Percentiles rank a stretch among this genome's conserved stretches.
Evolutionary conservation across 1,139 yeast genomes (phyloP).

Genomic region (Scheffersomyces illinoinensis): DNA sequence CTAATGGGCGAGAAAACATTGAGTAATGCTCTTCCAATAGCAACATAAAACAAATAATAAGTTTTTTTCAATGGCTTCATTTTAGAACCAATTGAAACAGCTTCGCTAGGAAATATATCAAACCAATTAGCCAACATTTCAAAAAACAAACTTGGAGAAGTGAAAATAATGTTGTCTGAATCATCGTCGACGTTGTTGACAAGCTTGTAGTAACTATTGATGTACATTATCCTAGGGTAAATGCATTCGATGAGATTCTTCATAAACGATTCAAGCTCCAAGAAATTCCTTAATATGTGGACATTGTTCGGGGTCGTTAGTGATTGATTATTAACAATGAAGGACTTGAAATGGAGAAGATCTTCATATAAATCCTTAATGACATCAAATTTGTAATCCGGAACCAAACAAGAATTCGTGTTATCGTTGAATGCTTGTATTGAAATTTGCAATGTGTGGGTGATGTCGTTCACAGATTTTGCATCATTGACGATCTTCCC

Average conservation of each 20-base stretch:
- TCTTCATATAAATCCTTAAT: conserved; percentile 27
- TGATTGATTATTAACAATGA: conserved; percentile 14
- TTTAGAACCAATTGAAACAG: conserved; percentile 28
- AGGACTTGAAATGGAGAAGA: conserved; percentile 23
- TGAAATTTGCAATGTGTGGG: conserved; percentile 27
- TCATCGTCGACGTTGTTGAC: conserved; percentile 14
- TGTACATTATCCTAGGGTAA: conserved; percentile 26
- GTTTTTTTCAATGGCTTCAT: conserved; percentile 33
- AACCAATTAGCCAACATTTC: conserved; percentile 37
- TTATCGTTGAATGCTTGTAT: conserved; percentile 28
- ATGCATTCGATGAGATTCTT: conserved; percentile 24
- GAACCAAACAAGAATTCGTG: conserved; percentile 26
- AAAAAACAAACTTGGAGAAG: conserved; percentile 30
- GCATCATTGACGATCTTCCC: conserved; percentile 28
- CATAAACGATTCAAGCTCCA: conserved; percentile 33
- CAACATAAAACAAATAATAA: conserved; percentile 35
- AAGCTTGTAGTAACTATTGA: conserved; percentile 25
- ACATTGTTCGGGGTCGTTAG: conserved; percentile 10
- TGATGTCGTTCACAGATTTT: conserved; percentile 18
- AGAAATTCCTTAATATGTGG: conserved; percentile 11
- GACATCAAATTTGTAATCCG: conserved; percentile 37
- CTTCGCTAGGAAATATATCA: conserved; percentile 35
- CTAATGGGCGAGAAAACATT: conserved; percentile 37
- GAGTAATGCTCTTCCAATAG: conserved; percentile 35
- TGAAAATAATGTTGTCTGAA: conserved; percentile 17